Conservation (phyloP, 1,284 basidiomycete species). For the Xerocomus cyaneibrunnescens region DNA sequence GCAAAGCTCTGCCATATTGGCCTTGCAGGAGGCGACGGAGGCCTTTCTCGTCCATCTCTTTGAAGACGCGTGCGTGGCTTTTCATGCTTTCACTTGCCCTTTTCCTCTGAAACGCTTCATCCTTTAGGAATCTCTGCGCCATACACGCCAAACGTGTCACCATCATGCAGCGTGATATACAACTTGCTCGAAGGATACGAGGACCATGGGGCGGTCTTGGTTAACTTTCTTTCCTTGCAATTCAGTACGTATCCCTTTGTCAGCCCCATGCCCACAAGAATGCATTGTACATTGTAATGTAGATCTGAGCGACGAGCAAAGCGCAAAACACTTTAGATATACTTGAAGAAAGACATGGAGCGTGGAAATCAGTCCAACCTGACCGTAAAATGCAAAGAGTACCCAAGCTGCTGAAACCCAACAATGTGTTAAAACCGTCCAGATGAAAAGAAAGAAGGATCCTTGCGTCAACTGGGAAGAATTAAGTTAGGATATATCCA, state of each 20-base stretch:
- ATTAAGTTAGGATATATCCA: conserved; percentile 30
- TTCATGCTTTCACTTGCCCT: not conserved
- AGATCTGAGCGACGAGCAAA: conserved; percentile 20
- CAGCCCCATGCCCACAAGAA: conserved; percentile 13
- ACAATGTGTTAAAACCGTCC: conserved; percentile 22
- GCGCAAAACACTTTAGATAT: conserved; percentile 10
- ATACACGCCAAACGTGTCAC: conserved; percentile 99
- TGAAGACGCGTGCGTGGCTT: conserved; percentile 84
- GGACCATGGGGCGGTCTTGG: conserved; percentile 73
- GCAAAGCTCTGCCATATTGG: conserved; percentile 89
- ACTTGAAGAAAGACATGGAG: conserved; percentile 9
- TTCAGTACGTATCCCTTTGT: not conserved
- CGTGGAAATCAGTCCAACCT: conserved; percentile 18
- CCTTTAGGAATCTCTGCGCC: conserved; percentile 83
- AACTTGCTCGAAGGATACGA: conserved; percentile 91
- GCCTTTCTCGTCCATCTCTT: conserved; percentile 93
- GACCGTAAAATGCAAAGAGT: conserved; percentile 16
- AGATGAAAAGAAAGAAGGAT: conserved; percentile 11
- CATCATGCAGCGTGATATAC: conserved; percentile 97
- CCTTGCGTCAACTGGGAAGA: conserved; percentile 1
- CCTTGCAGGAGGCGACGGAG: conserved; percentile 93
- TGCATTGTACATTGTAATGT: conserved; percentile 30
- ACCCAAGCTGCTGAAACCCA: conserved; percentile 6
- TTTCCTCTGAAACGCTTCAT: conserved; percentile 5
- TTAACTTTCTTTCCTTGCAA: conserved; percentile 16